Evolutionary conservation across 805 yeast genomes (phyloP), one percentile per base, ranked within the genome.

Genomic region (Novakomyces olei): DNA sequence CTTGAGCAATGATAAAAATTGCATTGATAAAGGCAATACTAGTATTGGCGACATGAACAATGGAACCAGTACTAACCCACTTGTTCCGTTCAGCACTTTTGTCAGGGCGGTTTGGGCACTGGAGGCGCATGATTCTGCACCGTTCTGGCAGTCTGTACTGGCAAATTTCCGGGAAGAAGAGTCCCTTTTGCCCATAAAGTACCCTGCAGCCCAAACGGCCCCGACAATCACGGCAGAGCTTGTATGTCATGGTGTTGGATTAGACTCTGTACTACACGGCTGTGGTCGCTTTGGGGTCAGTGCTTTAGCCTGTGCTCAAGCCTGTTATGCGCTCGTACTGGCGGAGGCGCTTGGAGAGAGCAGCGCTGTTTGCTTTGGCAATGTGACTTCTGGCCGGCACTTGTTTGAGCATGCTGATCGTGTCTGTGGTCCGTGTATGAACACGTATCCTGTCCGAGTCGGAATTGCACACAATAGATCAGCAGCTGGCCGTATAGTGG

Each of bases 351-450:
- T n/a, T 12, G 15, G 20, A 6, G 4, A 5, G 22, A n/a, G 23
- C n/a, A 8, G 6, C 15, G 5, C 9, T 16, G 10, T 29, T 25
- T 16, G n/a, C 22, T 15, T 23, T 29, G 5, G 5, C 19, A 19
- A 15, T 16, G 22, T 29, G 6, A 15, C 20, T n/a, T 29, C 32
- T 10, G 32, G 32, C n/a, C 15, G 32, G 5, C 19, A 23, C 3
- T 10, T 19, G 5, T 5, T 17, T n/a, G 22, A 29, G 14, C 25
- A 25, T 4, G 32, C 32, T 8, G 32, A 29, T 5, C 19, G 9
- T 5, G 12, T 29, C 20, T 6, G 19, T 2, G 32, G 32, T 5
- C 32, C 22, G 14, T 29, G 32, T 10, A 29, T 29, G 32, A 29
- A 29, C 12, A 29, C 32, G n/a, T 12, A 19, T 12, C 32, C 32